Percentiles rank a stretch among this genome's conserved stretches.
These are phyloP conservation scores for Mortierella sp. DNA, from an alignment of 371 early-diverging fungal species.

Conservation along the genomic window DNA sequence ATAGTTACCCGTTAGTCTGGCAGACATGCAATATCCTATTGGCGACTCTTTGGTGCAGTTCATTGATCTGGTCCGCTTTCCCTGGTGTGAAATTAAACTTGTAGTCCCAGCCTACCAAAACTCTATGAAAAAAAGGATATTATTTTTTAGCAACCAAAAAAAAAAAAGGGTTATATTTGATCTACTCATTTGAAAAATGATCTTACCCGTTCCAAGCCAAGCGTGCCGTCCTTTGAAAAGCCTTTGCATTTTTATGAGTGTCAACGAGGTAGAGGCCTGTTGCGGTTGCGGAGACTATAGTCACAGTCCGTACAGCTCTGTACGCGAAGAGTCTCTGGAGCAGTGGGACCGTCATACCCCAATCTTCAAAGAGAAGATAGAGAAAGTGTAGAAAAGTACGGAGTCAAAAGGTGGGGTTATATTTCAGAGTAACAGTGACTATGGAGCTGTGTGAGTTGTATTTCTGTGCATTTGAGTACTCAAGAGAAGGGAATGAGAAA, in stretches of 20 bases:
- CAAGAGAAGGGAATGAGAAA: background rate
- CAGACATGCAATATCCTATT: slow-evolving; percentile 84
- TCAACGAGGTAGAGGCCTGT: slow-evolving; percentile 64
- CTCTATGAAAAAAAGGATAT: slow-evolving; percentile 10
- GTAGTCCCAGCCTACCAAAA: slow-evolving; percentile 74
- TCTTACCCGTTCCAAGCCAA: slow-evolving; percentile 68
- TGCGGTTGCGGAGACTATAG: slow-evolving; percentile 32
- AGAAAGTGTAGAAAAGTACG: no score
- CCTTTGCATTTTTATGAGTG: slow-evolving; percentile 67
- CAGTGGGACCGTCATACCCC: slow-evolving; percentile 30
- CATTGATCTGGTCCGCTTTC: slow-evolving; percentile 64
- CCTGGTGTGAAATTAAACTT: slow-evolving; percentile 80
- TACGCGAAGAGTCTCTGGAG: slow-evolving; percentile 38
- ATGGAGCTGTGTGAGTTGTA: background rate
- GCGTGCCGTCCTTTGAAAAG: slow-evolving; percentile 67
- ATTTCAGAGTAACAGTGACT: background rate
- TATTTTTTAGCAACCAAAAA: background rate
- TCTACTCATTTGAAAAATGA: slow-evolving; percentile 1
- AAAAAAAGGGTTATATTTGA: background rate
- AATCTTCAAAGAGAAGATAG: background rate
- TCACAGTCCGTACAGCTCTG: slow-evolving; percentile 23
- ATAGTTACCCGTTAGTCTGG: slow-evolving; percentile 75
- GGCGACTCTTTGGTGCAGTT: slow-evolving; percentile 77
- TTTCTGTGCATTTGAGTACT: background rate
- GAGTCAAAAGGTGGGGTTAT: no score